Conservation (phyloP, 2,329 filamentous ascomycete genomes). For the Aspergillus sp. region DNA sequence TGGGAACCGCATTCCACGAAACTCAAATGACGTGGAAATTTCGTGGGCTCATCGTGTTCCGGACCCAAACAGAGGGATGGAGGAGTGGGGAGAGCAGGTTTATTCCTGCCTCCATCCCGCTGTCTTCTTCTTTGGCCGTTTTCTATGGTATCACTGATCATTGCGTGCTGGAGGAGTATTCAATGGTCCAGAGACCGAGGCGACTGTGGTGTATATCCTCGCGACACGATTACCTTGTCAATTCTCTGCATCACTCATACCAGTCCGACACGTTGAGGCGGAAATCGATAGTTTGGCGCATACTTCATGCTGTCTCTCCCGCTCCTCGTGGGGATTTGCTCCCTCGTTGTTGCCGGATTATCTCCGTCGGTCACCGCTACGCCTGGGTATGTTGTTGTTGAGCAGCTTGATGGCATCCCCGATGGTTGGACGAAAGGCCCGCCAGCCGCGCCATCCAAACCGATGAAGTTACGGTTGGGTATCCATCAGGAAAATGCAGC, state of each 20-base stretch:
- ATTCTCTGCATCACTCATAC: too few species aligned
- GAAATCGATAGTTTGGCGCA: not conserved
- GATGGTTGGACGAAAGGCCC: slow-evolving; percentile 31
- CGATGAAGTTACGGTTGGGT: slow-evolving; percentile 50
- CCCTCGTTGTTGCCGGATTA: slow-evolving; percentile 12
- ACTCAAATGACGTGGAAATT: not conserved
- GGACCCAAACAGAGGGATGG: not conserved
- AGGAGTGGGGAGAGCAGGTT: not conserved
- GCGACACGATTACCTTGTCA: too few species aligned
- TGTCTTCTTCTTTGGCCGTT: too few species aligned
- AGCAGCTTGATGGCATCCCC: slow-evolving; percentile 28
- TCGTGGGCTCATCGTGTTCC: not conserved
- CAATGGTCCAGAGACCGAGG: too few species aligned
- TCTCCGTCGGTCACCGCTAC: slow-evolving; percentile 1
- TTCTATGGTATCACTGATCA: too few species aligned
- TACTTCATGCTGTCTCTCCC: not conserved
- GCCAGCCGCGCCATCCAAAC: slow-evolving; percentile 31
- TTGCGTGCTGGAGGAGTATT: too few species aligned
- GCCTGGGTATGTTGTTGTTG: slow-evolving; percentile 21
- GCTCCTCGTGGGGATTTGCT: not conserved
- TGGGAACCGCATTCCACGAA: not conserved
- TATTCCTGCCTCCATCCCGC: too few species aligned
- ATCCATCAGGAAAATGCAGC: slow-evolving; percentile 49
- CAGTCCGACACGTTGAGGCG: not conserved
- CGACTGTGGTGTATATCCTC: too few species aligned